phyloP scores from a whole-genome alignment of 306 rosid species.

The Quercus parvula region DNA sequence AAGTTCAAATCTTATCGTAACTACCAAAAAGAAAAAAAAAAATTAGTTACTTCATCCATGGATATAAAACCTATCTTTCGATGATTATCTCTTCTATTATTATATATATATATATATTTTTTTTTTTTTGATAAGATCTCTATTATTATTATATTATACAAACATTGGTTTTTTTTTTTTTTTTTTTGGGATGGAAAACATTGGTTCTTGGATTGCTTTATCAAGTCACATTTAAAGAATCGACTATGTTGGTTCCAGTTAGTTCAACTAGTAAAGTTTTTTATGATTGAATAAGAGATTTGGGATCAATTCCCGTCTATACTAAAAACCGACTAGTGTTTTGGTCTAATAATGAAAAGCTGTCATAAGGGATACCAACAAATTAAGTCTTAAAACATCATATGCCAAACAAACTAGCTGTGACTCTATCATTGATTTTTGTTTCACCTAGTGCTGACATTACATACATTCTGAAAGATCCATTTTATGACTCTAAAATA shows the following conservation, averaged over 20 bases:
- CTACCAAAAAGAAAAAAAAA: too few relatives aligned
- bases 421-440: background rate
- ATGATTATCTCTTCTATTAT: background rate
- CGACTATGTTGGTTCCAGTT: too few relatives aligned
- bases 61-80: background rate
- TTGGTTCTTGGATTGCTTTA: background rate
- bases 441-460: background rate
- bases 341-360: too few relatives aligned
- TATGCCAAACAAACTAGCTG: background rate
- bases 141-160: background rate
- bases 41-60: background rate
- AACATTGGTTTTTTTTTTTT: background rate
- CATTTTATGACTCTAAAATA: background rate
- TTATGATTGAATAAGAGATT: too few relatives aligned
- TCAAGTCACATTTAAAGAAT: background rate
- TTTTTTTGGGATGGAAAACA: background rate
- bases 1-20: too few relatives aligned
- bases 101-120: too few relatives aligned
- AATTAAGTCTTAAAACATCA: too few relatives aligned
- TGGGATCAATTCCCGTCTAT: too few relatives aligned
- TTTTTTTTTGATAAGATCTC: too few relatives aligned
- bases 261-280: too few relatives aligned
- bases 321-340: fast-evolving
- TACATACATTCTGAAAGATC: background rate
- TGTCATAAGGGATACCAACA: too few relatives aligned